phyloP scores from a whole-genome alignment of 163 green algal species.

The Trebouxia gelatinosa region DNA sequence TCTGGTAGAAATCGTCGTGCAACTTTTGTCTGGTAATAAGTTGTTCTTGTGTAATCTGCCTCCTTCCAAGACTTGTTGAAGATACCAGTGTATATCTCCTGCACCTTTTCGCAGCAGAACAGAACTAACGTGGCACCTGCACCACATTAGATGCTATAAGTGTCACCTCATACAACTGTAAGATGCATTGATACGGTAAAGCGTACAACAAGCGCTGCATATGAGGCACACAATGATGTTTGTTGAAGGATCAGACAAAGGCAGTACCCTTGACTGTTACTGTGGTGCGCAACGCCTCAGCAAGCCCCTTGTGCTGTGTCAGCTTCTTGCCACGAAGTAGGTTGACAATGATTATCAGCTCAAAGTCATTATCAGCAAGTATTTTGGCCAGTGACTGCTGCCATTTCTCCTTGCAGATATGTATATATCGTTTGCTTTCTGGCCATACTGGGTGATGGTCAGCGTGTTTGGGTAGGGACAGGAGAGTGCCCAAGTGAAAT shows the following conservation, averaged over 20 bases:
- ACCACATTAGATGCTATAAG: too few species aligned
- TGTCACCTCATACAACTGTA: too few species aligned
- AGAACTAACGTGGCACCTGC: not conserved
- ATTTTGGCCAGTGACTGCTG: not conserved
- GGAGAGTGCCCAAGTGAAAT: not conserved
- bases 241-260: too few species aligned
- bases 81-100: not conserved
- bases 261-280: not conserved
- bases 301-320: not conserved
- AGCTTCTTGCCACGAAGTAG: not conserved
- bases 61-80: not conserved
- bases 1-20: not conserved
- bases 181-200: too few species aligned
- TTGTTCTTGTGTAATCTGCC: constrained; percentile 6
- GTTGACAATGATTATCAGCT: constrained; percentile 1
- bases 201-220: too few species aligned
- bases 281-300: not conserved
- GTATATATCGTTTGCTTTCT: not conserved
- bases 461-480: not conserved
- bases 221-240: too few species aligned
- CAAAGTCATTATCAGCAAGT: not conserved
- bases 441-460: not conserved
- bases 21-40: not conserved
- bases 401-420: not conserved
- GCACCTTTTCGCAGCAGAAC: not conserved